Evolutionary conservation across 2,329 filamentous ascomycete species (phyloP).

Genomic region (Tothia fuscella): DNA sequence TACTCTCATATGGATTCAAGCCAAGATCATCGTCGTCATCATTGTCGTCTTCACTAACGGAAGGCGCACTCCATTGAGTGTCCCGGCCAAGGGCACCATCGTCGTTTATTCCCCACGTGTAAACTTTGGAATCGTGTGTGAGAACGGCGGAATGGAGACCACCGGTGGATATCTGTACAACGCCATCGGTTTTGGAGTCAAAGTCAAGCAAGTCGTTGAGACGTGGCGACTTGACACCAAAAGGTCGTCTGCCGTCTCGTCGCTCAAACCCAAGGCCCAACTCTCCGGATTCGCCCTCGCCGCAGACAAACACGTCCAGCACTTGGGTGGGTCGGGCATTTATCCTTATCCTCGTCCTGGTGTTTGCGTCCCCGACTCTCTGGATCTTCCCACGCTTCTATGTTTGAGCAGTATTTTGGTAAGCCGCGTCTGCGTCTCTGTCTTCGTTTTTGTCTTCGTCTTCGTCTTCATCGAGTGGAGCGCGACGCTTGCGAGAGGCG

Average conservation of each 20-base stretch:
- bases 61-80: slow-evolving; percentile 48
- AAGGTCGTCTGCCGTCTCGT: slow-evolving; percentile 48
- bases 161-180: slow-evolving; percentile 66
- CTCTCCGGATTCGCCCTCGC: slow-evolving; percentile 69
- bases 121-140: slow-evolving; percentile 67
- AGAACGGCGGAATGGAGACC: slow-evolving; percentile 73
- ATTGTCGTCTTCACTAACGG: slow-evolving; percentile 28
- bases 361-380: too few relatives aligned
- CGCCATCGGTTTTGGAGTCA: slow-evolving; percentile 50
- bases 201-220: slow-evolving; percentile 50
- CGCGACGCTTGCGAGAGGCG: too few relatives aligned
- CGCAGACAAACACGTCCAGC: slow-evolving; percentile 69
- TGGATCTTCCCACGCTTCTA: too few relatives aligned
- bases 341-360: too few relatives aligned
- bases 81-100: slow-evolving; percentile 68
- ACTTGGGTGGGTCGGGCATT: slow-evolving; percentile 51
- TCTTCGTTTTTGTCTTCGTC: too few relatives aligned
- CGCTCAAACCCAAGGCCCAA: slow-evolving; percentile 76
- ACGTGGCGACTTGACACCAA: slow-evolving; percentile 65
- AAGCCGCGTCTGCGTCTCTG: too few relatives aligned
- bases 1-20: slow-evolving; percentile 61
- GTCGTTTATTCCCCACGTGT: slow-evolving; percentile 84
- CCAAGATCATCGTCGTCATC: slow-evolving; percentile 47
- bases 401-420: too few relatives aligned
- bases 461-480: too few relatives aligned